Conservation (phyloP, 768 basidiomycete genomes). For the Artomyces pyxidatus region DNA sequence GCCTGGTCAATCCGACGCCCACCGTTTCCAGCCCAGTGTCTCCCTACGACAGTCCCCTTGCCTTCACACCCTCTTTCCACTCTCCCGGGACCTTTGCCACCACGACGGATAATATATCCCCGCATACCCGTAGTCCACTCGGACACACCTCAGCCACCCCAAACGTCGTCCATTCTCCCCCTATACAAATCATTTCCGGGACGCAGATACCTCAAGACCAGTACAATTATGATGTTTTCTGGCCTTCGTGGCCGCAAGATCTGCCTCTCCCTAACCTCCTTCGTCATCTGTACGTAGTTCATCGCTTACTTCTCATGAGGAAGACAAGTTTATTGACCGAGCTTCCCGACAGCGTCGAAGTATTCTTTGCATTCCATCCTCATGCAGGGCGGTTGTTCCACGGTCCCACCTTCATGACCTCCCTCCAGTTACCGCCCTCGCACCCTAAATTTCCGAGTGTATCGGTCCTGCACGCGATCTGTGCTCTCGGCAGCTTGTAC, state of each 20-base stretch:
- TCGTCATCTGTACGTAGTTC: slow-evolving; percentile 48
- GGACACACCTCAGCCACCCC: background rate
- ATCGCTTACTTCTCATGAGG: background rate
- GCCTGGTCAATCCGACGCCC: too few relatives aligned
- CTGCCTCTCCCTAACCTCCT: slow-evolving; percentile 57
- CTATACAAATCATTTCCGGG: background rate
- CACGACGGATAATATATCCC: background rate
- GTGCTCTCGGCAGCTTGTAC: slow-evolving; percentile 70
- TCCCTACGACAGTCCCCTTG: background rate
- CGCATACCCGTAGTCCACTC: background rate
- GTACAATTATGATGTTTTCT: slow-evolving; percentile 10
- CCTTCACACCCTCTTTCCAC: background rate
- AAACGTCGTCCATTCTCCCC: background rate
- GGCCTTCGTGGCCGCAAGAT: slow-evolving; percentile 43
- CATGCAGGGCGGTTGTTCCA: slow-evolving; percentile 68
- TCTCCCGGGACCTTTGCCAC: background rate
- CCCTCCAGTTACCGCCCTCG: slow-evolving; percentile 54
- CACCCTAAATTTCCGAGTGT: slow-evolving; percentile 68
- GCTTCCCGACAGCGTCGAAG: slow-evolving; percentile 61
- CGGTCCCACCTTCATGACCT: slow-evolving; percentile 51
- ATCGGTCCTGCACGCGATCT: slow-evolving; percentile 78
- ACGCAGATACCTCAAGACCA: background rate
- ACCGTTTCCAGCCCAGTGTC: background rate
- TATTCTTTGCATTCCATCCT: slow-evolving; percentile 74
- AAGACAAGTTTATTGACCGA: background rate